Base-by-base conservation (phyloP, 495 filamentous ascomycete genomes). In the Sphaerosporella brunnea region DNA sequence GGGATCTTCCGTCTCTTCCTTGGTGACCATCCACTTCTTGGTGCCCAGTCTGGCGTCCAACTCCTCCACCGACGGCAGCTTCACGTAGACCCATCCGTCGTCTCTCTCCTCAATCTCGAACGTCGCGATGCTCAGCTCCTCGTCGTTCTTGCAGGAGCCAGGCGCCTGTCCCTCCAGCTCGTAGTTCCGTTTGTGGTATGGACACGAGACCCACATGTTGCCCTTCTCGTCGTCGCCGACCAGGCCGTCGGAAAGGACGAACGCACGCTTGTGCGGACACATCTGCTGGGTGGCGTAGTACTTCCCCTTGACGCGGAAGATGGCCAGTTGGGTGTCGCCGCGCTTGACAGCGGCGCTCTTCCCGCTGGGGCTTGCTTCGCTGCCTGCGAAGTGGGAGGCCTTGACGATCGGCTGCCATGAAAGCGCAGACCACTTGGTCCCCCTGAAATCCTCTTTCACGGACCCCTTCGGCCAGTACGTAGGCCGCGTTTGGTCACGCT, bases 201-300 rank as follows among this genome's bases (percentile, higher is more conserved):
- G 88, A 63, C 87, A 96, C 2, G 78, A 82, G 2, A 96, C 77
- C 78, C 80, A 93, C 38, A 59, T 48, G 19, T 52, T 48, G 26
- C 47, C 50, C 45, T 46, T 46, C 7, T 51, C 28, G 47, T 79
- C 74, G 35, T 93, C 79, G n/a, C 88, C 88, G 34, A 95, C 74
- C 1, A 96, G 58, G 3, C 84, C 84, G 60, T 95, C 88, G 0
- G 80, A 80, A 26, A 95, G 73, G 23, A 84, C 80, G 63, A 96
- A 95, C 0, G 87, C 77, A 23, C 87, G 82, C 65, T 93, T 94
- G 66, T 94, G 85, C 11, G 88, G 88, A 62, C 88, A 96, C 88
- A 96, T 96, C 62, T 96, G 86, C 70, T 96, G 88, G 13, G 79
- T 80, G n/a, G 84, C 82, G 60, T 87, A 90, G 65, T 74, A 93